Evolutionary conservation across 345 rosid species (phyloP).

Genomic region (Excoecaria agallocha): DNA sequence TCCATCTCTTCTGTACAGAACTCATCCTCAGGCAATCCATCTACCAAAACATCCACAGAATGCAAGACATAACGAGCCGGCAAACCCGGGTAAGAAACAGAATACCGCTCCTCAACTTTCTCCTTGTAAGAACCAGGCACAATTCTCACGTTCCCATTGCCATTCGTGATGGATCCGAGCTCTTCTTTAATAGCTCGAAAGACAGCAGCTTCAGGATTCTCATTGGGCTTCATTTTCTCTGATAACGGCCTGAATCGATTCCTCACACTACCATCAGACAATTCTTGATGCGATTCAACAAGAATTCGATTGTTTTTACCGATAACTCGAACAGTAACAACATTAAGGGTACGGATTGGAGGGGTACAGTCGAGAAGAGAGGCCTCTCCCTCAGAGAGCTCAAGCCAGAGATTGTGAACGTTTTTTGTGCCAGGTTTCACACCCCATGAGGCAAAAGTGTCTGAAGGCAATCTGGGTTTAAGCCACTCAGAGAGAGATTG

Average conservation of each 20-base stretch:
- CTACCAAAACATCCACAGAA: constrained; percentile 62
- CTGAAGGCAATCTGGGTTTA: constrained; percentile 70
- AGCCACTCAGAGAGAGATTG: constrained; percentile 92
- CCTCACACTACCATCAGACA: constrained; percentile 73
- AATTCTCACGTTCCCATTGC: constrained; percentile 30
- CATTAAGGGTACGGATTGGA: constrained; percentile 73
- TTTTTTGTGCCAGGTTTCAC: constrained; percentile 91
- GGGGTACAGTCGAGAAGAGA: constrained; percentile 64
- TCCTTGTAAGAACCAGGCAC: constrained; percentile 54
- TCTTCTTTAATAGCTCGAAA: constrained; percentile 79
- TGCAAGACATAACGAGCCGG: constrained; percentile 75
- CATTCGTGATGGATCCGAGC: constrained; percentile 51
- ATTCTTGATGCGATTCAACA: constrained; percentile 73
- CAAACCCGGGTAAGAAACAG: constrained; percentile 75
- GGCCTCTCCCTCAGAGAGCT: constrained; percentile 77
- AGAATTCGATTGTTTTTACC: constrained; percentile 41
- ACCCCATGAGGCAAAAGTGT: constrained; percentile 84
- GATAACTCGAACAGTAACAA: constrained; percentile 56
- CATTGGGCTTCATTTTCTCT: constrained; percentile 88
- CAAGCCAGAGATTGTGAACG: constrained; percentile 95
- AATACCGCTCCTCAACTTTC: constrained; percentile 70
- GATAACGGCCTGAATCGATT: constrained; percentile 66
- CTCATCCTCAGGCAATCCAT: constrained; percentile 82
- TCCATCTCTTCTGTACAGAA: constrained; percentile 66
- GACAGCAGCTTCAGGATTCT: constrained; percentile 58